These are phyloP conservation scores for Sarcodon sp. DNA, from an alignment of 768 basidiomycete species.

Conservation along the genomic window DNA sequence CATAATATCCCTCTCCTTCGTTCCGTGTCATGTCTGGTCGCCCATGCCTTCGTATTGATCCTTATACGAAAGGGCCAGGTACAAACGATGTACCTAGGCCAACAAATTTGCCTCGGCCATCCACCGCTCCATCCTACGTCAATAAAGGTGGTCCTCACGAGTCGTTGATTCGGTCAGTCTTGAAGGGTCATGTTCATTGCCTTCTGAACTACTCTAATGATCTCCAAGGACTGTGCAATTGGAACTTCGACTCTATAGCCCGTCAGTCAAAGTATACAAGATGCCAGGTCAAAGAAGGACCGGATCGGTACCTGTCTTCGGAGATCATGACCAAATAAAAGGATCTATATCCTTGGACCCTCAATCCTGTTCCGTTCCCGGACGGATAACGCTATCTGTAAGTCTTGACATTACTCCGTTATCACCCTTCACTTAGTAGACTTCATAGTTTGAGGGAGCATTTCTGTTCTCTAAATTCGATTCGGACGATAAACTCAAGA, in stretches of 20 bases:
- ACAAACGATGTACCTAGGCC: no score
- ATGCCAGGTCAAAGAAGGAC: slow-evolving; percentile 12
- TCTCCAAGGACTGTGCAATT: slow-evolving; percentile 22
- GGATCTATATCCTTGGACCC: slow-evolving; percentile 49
- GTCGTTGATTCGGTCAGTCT: no score
- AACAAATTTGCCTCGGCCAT: no score
- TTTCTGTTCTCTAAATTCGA: slow-evolving; percentile 31
- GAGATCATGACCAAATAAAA: slow-evolving; percentile 43
- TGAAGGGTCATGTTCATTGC: no score
- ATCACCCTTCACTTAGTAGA: slow-evolving; percentile 1
- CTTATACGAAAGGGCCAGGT: no score
- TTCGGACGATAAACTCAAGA: slow-evolving; percentile 2
- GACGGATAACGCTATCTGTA: slow-evolving; percentile 48
- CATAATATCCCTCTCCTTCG: no score
- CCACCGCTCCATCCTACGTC: no score
- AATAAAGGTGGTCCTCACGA: no score
- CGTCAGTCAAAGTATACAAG: slow-evolving; percentile 38
- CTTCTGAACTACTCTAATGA: no score
- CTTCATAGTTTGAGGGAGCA: slow-evolving; percentile 44
- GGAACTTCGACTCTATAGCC: slow-evolving; percentile 49
- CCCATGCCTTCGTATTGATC: no score
- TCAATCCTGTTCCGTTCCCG: slow-evolving; percentile 30
- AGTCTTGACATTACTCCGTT: slow-evolving; percentile 6
- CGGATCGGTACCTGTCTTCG: slow-evolving; percentile 36
- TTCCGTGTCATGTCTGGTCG: no score